Base-by-base conservation (phyloP, 2,329 filamentous ascomycete genomes). In the Paecilomyces formosus region DNA sequence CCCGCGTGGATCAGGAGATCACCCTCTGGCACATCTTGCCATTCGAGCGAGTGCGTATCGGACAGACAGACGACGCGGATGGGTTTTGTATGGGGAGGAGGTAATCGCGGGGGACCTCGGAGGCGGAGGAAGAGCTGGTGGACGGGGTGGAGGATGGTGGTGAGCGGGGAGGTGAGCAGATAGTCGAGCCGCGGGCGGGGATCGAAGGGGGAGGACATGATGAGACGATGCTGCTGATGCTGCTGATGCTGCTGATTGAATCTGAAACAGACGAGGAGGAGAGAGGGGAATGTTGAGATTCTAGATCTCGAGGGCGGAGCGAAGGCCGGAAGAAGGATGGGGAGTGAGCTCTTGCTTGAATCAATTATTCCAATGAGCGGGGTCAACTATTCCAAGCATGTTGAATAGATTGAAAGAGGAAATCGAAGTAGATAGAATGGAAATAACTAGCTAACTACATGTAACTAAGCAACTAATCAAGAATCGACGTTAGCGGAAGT, bases 1-100 rank as follows among this genome's bases (percentile, higher is more conserved):
- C 93, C 93, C 1, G 91, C 89, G 70, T 97, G 93, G 65, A 97
- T 88, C 54, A 97, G 83, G 22, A 97, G 79, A 72, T 97, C 92
- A 58, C 92, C 92, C 9, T 82, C 74, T 0, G 92, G 91, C 2
- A 76, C 62, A 33, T 72, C 66, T 12, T 60, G 50, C 63, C 71
- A 73, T 64, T 72, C 64, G 0, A 95, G 79, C n/a, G 79, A 65
- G 76, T 97, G 93, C 0, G 93, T 97, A 75, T 97, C 93, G 9
- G 91, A 93, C 63, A 97, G 85, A 75, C 90, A 96, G 62, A 97
- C 89, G 26, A 97, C 82, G 60, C 86, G 86, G 68, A 97, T 84
- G 6, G 83, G 76, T 0, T 77, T 78, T 57, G 70, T 63, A 51
- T 80, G 76, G 31, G 78, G 77, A 1, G 85, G 81, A 11, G 86